phyloP scores from a whole-genome alignment of 2,329 filamentous ascomycete genomes.

The Colletotrichum horii region DNA sequence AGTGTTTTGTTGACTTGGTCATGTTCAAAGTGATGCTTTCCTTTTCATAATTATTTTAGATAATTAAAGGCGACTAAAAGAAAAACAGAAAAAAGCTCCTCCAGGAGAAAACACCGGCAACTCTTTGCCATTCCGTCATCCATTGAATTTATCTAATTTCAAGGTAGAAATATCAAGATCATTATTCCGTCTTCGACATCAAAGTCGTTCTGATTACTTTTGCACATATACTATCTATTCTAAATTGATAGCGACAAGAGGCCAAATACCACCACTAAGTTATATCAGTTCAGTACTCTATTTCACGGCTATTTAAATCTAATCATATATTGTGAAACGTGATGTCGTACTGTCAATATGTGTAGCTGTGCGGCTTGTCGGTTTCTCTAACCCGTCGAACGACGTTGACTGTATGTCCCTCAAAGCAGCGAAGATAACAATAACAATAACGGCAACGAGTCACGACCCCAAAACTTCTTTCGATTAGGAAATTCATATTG shows the following conservation, averaged over 20 bases:
- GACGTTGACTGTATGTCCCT: background rate
- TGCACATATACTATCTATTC: background rate
- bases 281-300: background rate
- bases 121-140: accelerated
- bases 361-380: background rate
- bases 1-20: too few relatives aligned
- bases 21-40: too few relatives aligned
- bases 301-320: background rate
- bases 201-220: background rate
- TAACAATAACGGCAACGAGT: accelerated
- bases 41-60: background rate
- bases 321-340: background rate
- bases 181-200: background rate
- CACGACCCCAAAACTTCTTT: background rate
- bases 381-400: accelerated
- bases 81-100: too few relatives aligned
- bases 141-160: accelerated
- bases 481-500: background rate
- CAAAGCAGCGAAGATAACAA: background rate
- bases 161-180: accelerated
- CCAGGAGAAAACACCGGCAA: accelerated
- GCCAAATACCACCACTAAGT: background rate
- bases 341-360: accelerated
- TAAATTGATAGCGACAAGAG: background rate
- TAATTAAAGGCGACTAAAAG: too few relatives aligned